Conservation (phyloP, 2,329 filamentous ascomycete species). For the Penicillium sp. region DNA sequence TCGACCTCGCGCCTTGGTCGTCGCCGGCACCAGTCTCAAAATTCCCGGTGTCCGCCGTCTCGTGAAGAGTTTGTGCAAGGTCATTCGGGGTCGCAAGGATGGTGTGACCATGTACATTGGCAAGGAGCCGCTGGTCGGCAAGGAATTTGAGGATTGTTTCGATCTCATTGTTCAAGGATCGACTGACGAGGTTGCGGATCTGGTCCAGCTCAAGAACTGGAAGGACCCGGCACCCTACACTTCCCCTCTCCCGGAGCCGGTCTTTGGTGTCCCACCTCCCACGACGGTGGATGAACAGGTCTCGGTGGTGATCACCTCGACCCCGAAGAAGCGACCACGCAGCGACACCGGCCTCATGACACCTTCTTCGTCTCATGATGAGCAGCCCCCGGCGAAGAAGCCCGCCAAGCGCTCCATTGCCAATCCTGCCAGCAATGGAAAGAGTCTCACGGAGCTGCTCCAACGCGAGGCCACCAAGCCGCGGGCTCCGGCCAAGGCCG, state of each 20-base stretch:
- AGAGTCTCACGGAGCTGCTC: conserved; percentile 23
- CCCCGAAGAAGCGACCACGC: conserved; percentile 33
- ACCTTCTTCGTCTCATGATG: conserved; percentile 39
- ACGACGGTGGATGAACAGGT: conserved; percentile 37
- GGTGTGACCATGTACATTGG: conserved; percentile 95
- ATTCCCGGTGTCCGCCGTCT: conserved; percentile 87
- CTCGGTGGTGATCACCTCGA: conserved; percentile 35
- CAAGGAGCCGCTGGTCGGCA: conserved; percentile 72
- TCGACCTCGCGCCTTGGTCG: conserved; percentile 83
- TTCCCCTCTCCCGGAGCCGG: conserved; percentile 25
- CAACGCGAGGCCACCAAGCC: conserved; percentile 9
- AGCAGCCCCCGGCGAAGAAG: conserved; percentile 24
- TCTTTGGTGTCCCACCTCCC: conserved; percentile 5
- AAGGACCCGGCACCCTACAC: conserved; percentile 42
- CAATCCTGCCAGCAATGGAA: conserved; percentile 30
- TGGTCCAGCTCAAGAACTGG: conserved; percentile 59
- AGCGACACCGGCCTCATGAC: conserved; percentile 35
- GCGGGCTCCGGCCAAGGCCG: conserved; percentile 21
- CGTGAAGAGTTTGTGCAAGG: conserved; percentile 82
- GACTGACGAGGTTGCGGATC: conserved; percentile 77
- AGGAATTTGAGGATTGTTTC: conserved; percentile 87
- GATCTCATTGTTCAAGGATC: conserved; percentile 82
- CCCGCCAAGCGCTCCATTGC: conserved; percentile 8
- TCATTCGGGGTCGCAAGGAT: conserved; percentile 69
- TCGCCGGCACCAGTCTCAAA: conserved; percentile 92